Evolutionary conservation across 2,329 filamentous ascomycete genomes (phyloP).

Genomic region (Arthrobotrys megalospora): DNA sequence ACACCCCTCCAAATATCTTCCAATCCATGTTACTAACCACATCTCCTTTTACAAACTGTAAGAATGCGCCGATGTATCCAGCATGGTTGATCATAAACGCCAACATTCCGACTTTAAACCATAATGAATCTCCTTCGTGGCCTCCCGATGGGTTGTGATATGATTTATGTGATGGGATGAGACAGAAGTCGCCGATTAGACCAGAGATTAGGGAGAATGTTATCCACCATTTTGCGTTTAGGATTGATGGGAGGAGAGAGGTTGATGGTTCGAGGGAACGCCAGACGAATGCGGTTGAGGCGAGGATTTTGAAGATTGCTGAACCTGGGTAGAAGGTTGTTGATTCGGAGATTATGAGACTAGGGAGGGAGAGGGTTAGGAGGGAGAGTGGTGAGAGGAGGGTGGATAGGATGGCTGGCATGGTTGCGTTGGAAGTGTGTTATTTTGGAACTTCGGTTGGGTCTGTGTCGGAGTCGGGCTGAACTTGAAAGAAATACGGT

Average conservation of each 20-base stretch:
- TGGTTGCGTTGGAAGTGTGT: constrained; percentile 30
- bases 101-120: constrained; percentile 61
- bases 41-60: constrained; percentile 29
- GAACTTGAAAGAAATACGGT: not conserved
- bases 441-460: constrained; percentile 15
- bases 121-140: constrained; percentile 57
- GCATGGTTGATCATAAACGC: constrained; percentile 60
- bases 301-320: constrained; percentile 43
- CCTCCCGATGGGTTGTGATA: constrained; percentile 47
- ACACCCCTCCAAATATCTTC: constrained; percentile 29
- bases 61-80: constrained; percentile 55
- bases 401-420: constrained; percentile 26
- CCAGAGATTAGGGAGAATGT: constrained; percentile 44
- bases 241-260: not conserved
- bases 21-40: constrained; percentile 43
- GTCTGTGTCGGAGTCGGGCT: constrained; percentile 16
- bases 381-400: constrained; percentile 34
- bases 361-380: constrained; percentile 32
- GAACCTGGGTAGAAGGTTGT: constrained; percentile 46
- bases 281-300: constrained; percentile 56
- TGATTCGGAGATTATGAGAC: constrained; percentile 51
- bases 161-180: constrained; percentile 50
- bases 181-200: constrained; percentile 52
- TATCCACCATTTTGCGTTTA: constrained; percentile 36
- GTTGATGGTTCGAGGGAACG: constrained; percentile 27